A percentile compares a stretch with the other conserved stretches of the same genome.
Evolutionary conservation across 2,329 filamentous ascomycete genomes (phyloP).

Genomic region (Aspergillus sp.): DNA sequence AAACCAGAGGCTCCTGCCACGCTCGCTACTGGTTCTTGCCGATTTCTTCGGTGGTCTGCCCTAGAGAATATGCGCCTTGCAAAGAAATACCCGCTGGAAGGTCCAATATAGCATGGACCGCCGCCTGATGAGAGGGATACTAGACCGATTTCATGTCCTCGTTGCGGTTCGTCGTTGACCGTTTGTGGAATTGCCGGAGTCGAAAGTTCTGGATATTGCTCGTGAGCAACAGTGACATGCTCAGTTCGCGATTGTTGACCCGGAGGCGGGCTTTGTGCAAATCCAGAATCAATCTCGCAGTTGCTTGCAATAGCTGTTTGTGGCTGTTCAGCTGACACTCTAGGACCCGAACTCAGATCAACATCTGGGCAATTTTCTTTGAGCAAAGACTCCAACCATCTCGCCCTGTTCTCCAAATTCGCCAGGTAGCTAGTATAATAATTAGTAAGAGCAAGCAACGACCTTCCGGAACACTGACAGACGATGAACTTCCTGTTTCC

Average conservation of each 20-base stretch:
- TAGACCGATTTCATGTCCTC: conserved; percentile 48
- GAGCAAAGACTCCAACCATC: conserved; percentile 44
- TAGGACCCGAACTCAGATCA: conserved; percentile 26
- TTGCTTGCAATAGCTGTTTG: conserved; percentile 1
- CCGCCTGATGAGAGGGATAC: conserved; percentile 46
- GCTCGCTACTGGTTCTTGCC: conserved; percentile 2
- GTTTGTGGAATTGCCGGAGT: neutral
- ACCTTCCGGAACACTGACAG: conserved; percentile 24
- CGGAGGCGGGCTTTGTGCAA: neutral
- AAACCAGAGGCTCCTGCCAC: conserved; percentile 13
- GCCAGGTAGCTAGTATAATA: conserved; percentile 24
- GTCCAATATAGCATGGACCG: conserved; percentile 47
- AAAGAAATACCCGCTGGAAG: conserved; percentile 51
- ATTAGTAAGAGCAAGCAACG: conserved; percentile 1
- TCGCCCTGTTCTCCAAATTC: conserved; percentile 36
- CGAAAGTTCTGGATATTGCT: neutral
- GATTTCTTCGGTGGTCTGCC: conserved; percentile 19
- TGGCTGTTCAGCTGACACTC: conserved; percentile 5
- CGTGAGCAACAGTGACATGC: neutral
- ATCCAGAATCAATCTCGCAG: neutral
- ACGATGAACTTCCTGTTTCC: conserved; percentile 40
- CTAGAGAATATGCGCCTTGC: conserved; percentile 44
- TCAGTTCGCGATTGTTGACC: neutral
- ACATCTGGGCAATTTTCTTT: conserved; percentile 38
- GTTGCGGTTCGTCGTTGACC: conserved; percentile 2